Evolutionary conservation across 1,284 basidiomycete genomes (phyloP).

Genomic region (Ustilago hordei): DNA sequence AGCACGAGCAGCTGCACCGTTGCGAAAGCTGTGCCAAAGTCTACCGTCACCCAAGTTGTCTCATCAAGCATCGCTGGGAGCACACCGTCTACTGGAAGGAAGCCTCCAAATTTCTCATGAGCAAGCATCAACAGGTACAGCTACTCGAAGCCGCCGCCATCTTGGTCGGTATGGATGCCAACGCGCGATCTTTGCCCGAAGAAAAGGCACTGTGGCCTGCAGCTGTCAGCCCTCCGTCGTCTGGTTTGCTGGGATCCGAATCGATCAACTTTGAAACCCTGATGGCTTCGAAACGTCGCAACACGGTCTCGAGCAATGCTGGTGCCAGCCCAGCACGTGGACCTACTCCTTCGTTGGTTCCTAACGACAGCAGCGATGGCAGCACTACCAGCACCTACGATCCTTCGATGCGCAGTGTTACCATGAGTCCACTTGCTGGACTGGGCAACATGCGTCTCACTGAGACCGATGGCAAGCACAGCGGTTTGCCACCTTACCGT

Average conservation of each 20-base stretch:
- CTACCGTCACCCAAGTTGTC: conserved; percentile 91
- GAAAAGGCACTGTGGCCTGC: conserved; percentile 82
- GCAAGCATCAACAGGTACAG: conserved; percentile 98
- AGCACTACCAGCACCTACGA: conserved; percentile 52
- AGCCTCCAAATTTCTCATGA: conserved; percentile 90
- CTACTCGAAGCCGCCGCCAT: conserved; percentile 97
- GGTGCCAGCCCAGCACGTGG: conserved; percentile 49
- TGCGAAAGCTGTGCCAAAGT: conserved; percentile 85
- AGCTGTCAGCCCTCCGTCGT: conserved; percentile 72
- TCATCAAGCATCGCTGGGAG: conserved; percentile 98
- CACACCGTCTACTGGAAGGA: conserved; percentile 97
- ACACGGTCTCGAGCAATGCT: conserved; percentile 43
- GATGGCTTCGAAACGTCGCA: conserved; percentile 62
- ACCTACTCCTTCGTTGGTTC: conserved; percentile 36
- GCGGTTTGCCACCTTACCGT: conserved; percentile 23
- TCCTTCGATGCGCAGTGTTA: conserved; percentile 41
- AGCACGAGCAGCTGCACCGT: conserved; percentile 76
- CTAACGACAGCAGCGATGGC: conserved; percentile 53
- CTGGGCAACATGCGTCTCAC: conserved; percentile 47
- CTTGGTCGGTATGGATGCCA: conserved; percentile 75
- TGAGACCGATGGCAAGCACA: conserved; percentile 27
- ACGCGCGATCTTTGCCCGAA: conserved; percentile 82
- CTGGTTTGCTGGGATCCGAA: conserved; percentile 71
- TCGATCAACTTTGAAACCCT: conserved; percentile 69
- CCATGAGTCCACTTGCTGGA: conserved; percentile 51